Evolutionary conservation across 306 rosid species (phyloP), one percentile per base, ranked within the genome.

Genomic region (Parietaria judaica): DNA sequence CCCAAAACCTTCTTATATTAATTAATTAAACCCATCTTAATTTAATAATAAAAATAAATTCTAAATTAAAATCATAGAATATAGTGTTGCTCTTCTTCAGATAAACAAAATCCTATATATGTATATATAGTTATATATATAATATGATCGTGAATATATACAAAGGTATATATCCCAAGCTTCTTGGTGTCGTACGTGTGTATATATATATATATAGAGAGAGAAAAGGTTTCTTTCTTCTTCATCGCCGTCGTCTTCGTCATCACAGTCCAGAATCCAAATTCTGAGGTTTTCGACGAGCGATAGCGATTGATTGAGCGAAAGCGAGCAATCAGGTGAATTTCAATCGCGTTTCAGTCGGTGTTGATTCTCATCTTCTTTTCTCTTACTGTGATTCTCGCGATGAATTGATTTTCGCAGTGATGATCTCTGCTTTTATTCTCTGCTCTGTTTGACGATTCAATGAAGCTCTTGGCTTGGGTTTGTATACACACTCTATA

Each of bases 231-330:
- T 12, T 5, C 38, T 57, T 43, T 35, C 37, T 15, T 11, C 45
- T 12, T 35, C 46, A 36, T 36, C 59, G 6, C n/a, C 62, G 8
- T n/a, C 62, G 16, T 58, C 62, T 6, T 37, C 62, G 8, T n/a
- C 62, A 17, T 58, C 62, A 14, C 7, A 7, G 12, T 58, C 62
- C n/a, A 16, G 7, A 58, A 5, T 67, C 61, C 31, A 23, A 0
- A 23, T 23, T 23, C 58, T 60, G 60, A 65, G 78, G 81, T 80
- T 74, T 80, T 78, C 78, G 74, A 72, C 72, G 78, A 72, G 78
- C 84, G 86, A 83, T 5, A 41, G 7, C 45, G 45, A 41, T 41
- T 41, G 45, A 41, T 41, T 41, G 9, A 41, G 45, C 45, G 9
- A 41, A 41, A 41, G 7, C 45, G 3, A 0, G 45, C 45, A 41